Base-by-base conservation (phyloP, 495 filamentous ascomycete species). In the Staphylotrichum tortipilum region DNA sequence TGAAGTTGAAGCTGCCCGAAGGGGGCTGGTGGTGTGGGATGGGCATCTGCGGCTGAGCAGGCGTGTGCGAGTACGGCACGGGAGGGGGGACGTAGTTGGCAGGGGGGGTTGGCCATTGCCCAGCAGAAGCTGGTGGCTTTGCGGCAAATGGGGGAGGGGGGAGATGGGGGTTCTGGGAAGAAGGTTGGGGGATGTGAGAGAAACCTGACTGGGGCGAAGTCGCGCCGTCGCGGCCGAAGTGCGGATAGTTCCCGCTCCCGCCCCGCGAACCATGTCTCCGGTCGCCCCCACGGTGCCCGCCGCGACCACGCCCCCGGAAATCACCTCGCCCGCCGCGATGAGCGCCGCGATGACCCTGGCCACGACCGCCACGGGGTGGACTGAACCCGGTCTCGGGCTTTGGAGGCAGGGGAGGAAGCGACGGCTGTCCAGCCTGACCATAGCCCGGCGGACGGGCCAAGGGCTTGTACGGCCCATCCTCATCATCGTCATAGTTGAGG, bases 381-480 rank as follows among this genome's bases (percentile, higher is more conserved):
- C 30, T 47, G 28, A 48, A 55, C 18, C 52, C 47, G 7, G 33
- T 39, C 35, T 56, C 55, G 7, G 54, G 57, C 35, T 46, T 60
- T 7, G 54, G 57, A 63, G 69, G 44, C 68, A 72, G 52, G 60
- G 70, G 65, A 38, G 64, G 59, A 67, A 73, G 55, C 63, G 68
- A 65, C 19, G 64, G 48, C 41, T 51, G 48, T n/a, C 43, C 62
- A 43, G 52, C 73, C 43, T 59, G 64, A 4, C 63, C 80, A 41
- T 78, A 73, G 15, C 75, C 76, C 3, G 72, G 57, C 38, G 85
- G 86, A 22, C 86, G 73, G 28, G 80, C 59, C 31, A 90, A 70
- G 26, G 84, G 84, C 47, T 78, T 82, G 66, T 89, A 90, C 15
- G 75, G 73, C 2, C 76, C 78, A 53, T 82, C 82, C 21, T 85